phyloP scores from a whole-genome alignment of 2,329 filamentous ascomycete genomes.

The Apiospora arundinis region DNA sequence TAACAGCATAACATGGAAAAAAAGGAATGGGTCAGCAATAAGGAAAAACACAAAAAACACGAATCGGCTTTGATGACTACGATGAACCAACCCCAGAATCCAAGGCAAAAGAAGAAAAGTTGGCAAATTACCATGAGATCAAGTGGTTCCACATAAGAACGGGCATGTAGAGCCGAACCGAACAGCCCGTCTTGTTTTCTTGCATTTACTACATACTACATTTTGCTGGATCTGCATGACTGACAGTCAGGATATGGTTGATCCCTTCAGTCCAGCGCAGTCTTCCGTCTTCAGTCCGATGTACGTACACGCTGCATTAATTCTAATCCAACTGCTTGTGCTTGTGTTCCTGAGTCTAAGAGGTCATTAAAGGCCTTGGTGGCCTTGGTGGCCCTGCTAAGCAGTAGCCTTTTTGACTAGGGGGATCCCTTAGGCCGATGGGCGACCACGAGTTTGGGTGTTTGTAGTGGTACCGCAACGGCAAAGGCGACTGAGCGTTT shows the following conservation, averaged over 20 bases:
- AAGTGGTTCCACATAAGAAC: slow-evolving; percentile 20
- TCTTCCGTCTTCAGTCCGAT: too few relatives aligned
- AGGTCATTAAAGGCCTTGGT: not conserved
- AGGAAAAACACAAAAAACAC: slow-evolving; percentile 17
- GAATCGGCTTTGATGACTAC: slow-evolving; percentile 1
- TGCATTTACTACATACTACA: not conserved
- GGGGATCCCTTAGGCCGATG: slow-evolving; percentile 7
- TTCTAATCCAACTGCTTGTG: not conserved
- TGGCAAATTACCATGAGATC: slow-evolving; percentile 22
- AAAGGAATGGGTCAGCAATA: slow-evolving; percentile 9
- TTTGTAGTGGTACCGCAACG: not conserved
- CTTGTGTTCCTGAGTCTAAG: slow-evolving; percentile 11
- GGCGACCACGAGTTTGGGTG: not conserved
- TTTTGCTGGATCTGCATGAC: too few relatives aligned
- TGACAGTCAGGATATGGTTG: too few relatives aligned
- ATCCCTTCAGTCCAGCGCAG: too few relatives aligned
- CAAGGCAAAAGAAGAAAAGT: slow-evolving; percentile 14
- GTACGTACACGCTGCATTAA: too few relatives aligned
- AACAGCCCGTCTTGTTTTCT: slow-evolving; percentile 9
- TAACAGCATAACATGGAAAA: not conserved
- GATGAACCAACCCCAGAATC: slow-evolving; percentile 14
- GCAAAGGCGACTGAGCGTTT: not conserved
- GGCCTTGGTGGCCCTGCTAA: not conserved
- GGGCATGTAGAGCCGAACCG: slow-evolving; percentile 18
- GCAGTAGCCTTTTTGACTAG: not conserved